These are phyloP conservation scores for Artomyces pyxidatus DNA, from an alignment of 768 basidiomycete genomes.

Conservation along the genomic window DNA sequence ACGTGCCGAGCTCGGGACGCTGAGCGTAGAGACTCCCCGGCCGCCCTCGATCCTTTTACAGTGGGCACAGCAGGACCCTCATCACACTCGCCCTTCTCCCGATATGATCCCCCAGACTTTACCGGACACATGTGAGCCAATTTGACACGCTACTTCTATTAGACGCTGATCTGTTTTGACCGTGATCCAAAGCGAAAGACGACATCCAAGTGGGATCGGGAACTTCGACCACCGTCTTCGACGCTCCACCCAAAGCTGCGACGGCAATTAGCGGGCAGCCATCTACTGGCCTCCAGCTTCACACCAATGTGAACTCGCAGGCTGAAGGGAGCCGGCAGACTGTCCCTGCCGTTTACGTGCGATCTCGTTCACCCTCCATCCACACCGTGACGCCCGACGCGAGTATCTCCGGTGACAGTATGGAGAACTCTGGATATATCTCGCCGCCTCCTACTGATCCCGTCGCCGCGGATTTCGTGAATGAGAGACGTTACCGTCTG, in stretches of 20 bases:
- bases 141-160: background rate
- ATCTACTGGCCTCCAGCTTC: background rate
- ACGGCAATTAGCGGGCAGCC: background rate
- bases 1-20: constrained; percentile 31
- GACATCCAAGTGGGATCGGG: background rate
- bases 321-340: background rate
- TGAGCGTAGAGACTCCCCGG: constrained; percentile 26
- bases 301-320: background rate
- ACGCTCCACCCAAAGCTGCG: too few relatives aligned
- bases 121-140: background rate
- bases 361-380: background rate
- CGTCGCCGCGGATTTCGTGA: constrained; percentile 32
- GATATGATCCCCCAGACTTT: constrained; percentile 20
- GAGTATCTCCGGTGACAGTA: background rate
- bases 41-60: constrained; percentile 17
- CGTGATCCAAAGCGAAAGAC: background rate
- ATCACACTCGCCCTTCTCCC: constrained; percentile 18
- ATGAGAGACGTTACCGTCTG: constrained; percentile 64
- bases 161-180: background rate
- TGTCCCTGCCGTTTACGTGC: background rate
- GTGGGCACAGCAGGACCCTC: constrained; percentile 6
- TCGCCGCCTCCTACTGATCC: constrained; percentile 33
- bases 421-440: constrained; percentile 24
- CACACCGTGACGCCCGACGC: constrained; percentile 3
- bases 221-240: background rate